Conservation (phyloP, 176 grass and related monocot species). For the Zoysia pacifica region DNA sequence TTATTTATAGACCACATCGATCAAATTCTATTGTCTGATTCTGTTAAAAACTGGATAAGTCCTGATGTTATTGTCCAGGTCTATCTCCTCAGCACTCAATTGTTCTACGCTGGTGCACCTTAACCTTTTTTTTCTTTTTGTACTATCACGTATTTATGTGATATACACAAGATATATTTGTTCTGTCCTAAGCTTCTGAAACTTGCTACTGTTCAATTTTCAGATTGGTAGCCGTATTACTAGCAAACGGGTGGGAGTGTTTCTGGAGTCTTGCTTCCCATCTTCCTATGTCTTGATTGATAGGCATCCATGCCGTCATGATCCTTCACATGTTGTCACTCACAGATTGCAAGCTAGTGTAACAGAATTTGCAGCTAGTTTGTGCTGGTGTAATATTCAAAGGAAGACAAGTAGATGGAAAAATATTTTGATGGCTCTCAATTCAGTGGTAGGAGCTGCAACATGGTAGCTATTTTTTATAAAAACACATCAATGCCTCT, state of each 20-base stretch:
- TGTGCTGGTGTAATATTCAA: constrained; percentile 49
- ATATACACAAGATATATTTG: not conserved
- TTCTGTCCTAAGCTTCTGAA: constrained; percentile 39
- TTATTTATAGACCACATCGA: constrained; percentile 83
- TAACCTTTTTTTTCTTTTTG: constrained; percentile 6
- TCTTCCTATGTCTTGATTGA: constrained; percentile 89
- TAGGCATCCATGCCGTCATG: constrained; percentile 77
- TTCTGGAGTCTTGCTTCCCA: constrained; percentile 68
- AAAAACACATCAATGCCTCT: constrained; percentile 26
- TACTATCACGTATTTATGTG: not conserved
- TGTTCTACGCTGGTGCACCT: constrained; percentile 17
- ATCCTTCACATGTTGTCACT: constrained; percentile 94
- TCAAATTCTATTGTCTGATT: constrained; percentile 80
- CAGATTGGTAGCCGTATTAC: constrained; percentile 95
- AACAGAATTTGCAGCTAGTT: constrained; percentile 65
- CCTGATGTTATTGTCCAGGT: constrained; percentile 94
- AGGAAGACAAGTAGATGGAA: constrained; percentile 60
- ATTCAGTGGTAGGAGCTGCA: constrained; percentile 66
- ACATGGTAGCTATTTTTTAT: constrained; percentile 30
- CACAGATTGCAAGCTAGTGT: constrained; percentile 79
- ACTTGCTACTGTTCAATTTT: constrained; percentile 28
- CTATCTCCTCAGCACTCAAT: constrained; percentile 20
- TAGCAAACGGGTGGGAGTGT: constrained; percentile 78
- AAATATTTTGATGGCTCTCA: constrained; percentile 64
- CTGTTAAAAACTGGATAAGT: constrained; percentile 64